Evolutionary conservation across 768 basidiomycete genomes (phyloP), one percentile per base, ranked within the genome.

Genomic region (Russula emetica): DNA sequence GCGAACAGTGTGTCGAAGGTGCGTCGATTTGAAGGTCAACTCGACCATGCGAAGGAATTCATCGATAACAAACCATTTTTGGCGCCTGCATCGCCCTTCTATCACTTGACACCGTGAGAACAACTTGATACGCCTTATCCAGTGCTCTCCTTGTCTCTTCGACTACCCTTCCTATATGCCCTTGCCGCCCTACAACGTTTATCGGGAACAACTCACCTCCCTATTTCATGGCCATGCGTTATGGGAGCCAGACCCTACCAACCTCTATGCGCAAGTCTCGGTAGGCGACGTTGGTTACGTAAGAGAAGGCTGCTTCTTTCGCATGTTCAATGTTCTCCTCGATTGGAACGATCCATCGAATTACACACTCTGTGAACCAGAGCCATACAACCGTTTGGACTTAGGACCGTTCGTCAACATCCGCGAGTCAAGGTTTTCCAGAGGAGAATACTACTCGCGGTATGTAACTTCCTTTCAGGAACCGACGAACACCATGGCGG

Each of bases 211-310:
- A 52, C 66, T 69, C 20, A 42, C 67, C 11, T 52, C 67, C 16
- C 62, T 68, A 20, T 58, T 45, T 6, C 58, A 64, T n/a, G 67
- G 67, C 47, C 62, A 64, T 42, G 67, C 67, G 4, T 51, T 69
- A 38, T 69, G 69, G 66, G 54, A 70, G 5, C 69, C 69, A 16
- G 59, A 70, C 34, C 69, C 69, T 11, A 49, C 52, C 55, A 47
- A 62, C 26, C 24, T 69, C 7, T 70, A 70, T 38, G 38, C 62
- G 3, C 45, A 32, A n/a, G 68, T 69, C 61, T 51, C 58, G 8
- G 64, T 69, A 0, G 69, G 69, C 7, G 68, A 69, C 30, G 68
- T 69, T 1, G 69, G 69, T 51, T 69, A 69, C 61, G 58, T 69
- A 40, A 57, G 40, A 28, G 61, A 69, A 26, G 69, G 69, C 28